These are phyloP conservation scores for Urostyla sp. DNA, from an alignment of 73 alveolate genomes.

Conservation along the genomic window DNA sequence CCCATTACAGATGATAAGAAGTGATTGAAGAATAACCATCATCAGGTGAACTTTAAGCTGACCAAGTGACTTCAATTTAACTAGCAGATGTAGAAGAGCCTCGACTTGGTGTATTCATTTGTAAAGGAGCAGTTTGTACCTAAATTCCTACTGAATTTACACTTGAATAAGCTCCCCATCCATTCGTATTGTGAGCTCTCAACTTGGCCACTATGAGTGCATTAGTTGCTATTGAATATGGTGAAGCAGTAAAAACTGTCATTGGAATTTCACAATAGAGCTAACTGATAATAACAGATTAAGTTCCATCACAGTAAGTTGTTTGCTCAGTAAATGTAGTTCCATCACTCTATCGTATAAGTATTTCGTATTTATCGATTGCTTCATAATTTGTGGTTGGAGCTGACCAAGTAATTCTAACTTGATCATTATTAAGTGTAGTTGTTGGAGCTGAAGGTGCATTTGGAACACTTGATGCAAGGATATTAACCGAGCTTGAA, in stretches of 20 bases:
- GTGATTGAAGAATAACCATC: constrained; percentile 44
- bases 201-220: constrained; percentile 31
- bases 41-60: constrained; percentile 14
- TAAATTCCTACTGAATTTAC: constrained; percentile 35
- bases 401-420: constrained; percentile 44
- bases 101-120: constrained; percentile 47
- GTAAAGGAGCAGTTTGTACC: constrained; percentile 16
- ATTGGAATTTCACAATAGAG: constrained; percentile 58
- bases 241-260: constrained; percentile 46
- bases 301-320: constrained; percentile 60
- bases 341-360: not conserved
- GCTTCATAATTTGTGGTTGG: constrained; percentile 32
- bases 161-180: constrained; percentile 32
- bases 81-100: constrained; percentile 42
- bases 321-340: constrained; percentile 5
- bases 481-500: constrained; percentile 17
- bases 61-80: not conserved
- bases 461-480: constrained; percentile 62
- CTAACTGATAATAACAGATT: constrained; percentile 25
- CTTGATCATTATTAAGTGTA: not conserved
- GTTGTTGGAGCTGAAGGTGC: constrained; percentile 22
- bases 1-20: constrained; percentile 55
- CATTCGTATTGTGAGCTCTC: constrained; percentile 49
- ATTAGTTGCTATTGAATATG: constrained; percentile 11
- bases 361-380: constrained; percentile 36